These are phyloP conservation scores for Ophiocordyceps camponoti-floridani DNA, from an alignment of 2,329 filamentous ascomycete genomes.

Conservation along the genomic window DNA sequence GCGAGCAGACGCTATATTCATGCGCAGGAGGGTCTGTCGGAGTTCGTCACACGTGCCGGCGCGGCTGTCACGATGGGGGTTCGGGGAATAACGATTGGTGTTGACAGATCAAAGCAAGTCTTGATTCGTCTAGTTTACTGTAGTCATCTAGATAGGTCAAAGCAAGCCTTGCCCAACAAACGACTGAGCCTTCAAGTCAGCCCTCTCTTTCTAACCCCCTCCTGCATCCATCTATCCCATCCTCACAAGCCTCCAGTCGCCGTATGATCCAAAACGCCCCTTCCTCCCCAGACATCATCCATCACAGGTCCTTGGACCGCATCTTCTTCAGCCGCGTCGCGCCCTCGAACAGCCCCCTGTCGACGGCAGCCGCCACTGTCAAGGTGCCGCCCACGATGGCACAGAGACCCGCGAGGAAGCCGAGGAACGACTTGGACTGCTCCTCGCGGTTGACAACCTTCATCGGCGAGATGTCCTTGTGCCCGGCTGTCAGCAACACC, in stretches of 20 bases:
- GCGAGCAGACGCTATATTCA: too few species aligned
- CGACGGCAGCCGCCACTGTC: conserved; percentile 86
- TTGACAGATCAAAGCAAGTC: too few species aligned
- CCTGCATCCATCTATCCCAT: neutral
- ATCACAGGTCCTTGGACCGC: conserved; percentile 42
- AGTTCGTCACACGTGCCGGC: too few species aligned
- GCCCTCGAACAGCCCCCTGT: conserved; percentile 84
- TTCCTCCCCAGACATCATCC: conserved; percentile 2
- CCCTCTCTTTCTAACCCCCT: neutral
- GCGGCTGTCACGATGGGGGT: too few species aligned
- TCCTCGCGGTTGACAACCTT: conserved; percentile 97
- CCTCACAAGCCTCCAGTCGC: neutral
- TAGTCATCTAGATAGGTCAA: too few species aligned
- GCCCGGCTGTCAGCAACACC: neutral
- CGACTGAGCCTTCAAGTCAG: neutral
- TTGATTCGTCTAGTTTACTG: too few species aligned
- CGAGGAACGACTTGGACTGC: conserved; percentile 71
- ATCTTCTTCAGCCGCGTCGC: conserved; percentile 73
- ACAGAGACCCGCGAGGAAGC: conserved; percentile 86
- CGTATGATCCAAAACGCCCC: conserved; percentile 5
- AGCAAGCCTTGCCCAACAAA: too few species aligned
- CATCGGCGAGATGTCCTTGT: conserved; percentile 96
- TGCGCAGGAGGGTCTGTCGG: too few species aligned
- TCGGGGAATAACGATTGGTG: too few species aligned
- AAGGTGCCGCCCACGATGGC: conserved; percentile 88